phyloP scores from a whole-genome alignment of 257 asterid genomes.

The Lycium barbarum region DNA sequence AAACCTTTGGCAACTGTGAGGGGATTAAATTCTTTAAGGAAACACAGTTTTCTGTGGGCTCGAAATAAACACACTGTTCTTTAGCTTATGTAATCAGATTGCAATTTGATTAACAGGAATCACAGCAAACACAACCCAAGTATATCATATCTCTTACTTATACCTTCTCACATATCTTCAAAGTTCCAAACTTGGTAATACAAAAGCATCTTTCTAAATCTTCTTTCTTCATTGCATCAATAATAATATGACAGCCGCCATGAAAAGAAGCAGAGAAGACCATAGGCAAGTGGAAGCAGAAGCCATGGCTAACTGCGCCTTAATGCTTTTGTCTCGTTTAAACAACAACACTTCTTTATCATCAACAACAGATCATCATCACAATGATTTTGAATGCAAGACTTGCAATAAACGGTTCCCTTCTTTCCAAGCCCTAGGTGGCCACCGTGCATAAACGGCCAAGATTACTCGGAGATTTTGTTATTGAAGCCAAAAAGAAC shows the following conservation, averaged over 20 bases:
- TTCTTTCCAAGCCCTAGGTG: conserved; percentile 24
- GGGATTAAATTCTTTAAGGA: no score
- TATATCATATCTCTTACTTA: neutral
- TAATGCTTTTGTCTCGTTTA: neutral
- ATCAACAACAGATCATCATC: neutral
- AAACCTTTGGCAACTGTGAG: no score
- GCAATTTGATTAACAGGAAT: no score
- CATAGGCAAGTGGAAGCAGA: conserved; percentile 1
- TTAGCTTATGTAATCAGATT: no score
- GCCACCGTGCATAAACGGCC: conserved; percentile 24
- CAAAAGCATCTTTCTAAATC: neutral
- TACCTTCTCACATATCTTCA: neutral
- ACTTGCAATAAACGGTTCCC: neutral
- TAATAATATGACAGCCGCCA: neutral
- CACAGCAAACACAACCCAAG: neutral
- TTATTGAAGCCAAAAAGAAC: neutral
- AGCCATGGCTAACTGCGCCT: conserved; percentile 25
- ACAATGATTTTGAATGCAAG: conserved; percentile 27
- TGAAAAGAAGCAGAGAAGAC: conserved; percentile 16
- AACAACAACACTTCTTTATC: neutral
- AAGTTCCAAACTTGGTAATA: neutral
- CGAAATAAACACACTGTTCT: no score
- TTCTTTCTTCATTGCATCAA: neutral
- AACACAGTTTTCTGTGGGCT: no score
- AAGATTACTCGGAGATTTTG: neutral